phyloP scores from a whole-genome alignment of 768 basidiomycete genomes.

The Hygrocybe punicea region DNA sequence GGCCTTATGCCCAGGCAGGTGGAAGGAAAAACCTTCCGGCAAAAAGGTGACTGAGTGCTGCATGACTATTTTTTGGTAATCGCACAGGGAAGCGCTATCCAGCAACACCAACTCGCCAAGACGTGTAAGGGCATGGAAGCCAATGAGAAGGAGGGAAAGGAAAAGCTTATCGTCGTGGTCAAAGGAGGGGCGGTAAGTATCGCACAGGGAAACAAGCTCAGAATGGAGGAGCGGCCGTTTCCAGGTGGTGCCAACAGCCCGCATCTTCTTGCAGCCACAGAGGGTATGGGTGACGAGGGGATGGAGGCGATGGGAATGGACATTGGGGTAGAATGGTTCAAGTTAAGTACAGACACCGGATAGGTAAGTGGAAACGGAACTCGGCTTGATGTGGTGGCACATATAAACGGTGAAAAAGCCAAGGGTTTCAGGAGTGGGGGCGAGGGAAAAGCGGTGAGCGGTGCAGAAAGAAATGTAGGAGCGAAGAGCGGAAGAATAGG shows the following conservation, averaged over 20 bases:
- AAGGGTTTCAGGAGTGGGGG: no score
- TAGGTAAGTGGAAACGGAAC: no score
- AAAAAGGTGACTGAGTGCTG: no score
- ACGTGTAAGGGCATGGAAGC: constrained; percentile 11
- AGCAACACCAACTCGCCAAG: not conserved
- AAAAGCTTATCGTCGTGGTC: constrained; percentile 23
- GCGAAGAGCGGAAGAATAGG: no score
- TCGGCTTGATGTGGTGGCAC: no score
- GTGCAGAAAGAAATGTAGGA: no score
- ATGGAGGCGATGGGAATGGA: not conserved
- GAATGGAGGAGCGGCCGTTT: constrained; percentile 11
- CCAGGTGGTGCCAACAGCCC: not conserved
- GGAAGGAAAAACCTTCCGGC: no score
- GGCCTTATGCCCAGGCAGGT: no score
- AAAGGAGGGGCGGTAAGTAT: not conserved
- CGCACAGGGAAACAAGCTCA: constrained; percentile 2
- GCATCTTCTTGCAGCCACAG: constrained; percentile 5
- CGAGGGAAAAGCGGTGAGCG: no score
- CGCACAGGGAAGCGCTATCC: not conserved
- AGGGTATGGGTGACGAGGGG: constrained; percentile 12
- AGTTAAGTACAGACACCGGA: no score
- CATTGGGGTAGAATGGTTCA: no score
- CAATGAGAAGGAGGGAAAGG: constrained; percentile 8
- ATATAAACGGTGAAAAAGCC: no score
- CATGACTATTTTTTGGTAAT: not conserved